Evolutionary conservation across 306 rosid genomes (phyloP).

Genomic region (Lathyrus aphaca): DNA sequence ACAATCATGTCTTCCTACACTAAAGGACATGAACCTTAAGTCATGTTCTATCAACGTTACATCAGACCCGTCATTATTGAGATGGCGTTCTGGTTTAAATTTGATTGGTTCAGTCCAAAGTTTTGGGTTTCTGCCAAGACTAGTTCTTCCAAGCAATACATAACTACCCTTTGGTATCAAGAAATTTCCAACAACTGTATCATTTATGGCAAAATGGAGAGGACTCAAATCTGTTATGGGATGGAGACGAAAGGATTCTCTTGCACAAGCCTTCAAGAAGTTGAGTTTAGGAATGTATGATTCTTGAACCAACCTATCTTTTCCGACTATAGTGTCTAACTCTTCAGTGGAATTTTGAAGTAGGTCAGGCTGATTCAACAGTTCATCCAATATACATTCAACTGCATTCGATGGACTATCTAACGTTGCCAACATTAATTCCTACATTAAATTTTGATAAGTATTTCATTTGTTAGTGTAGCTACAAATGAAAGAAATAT

Average conservation of each 20-base stretch:
- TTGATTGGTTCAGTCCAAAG: conserved; percentile 43
- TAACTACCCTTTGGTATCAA: conserved; percentile 55
- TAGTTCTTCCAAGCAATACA: conserved; percentile 44
- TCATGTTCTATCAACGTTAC: conserved; percentile 31
- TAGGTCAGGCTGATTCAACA: conserved; percentile 47
- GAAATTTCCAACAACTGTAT: conserved; percentile 39
- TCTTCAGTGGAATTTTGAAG: conserved; percentile 41
- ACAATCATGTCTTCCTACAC: conserved; percentile 52
- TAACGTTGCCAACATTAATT: conserved; percentile 40
- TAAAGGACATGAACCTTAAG: conserved; percentile 38
- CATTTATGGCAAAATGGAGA: conserved; percentile 42
- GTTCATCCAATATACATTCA: conserved; percentile 55
- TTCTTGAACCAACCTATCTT: conserved; percentile 46
- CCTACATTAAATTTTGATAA: conserved; percentile 34
- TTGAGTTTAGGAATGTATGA: conserved; percentile 47
- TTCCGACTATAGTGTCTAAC: conserved; percentile 45
- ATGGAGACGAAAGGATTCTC: conserved; percentile 53
- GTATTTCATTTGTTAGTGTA: background rate
- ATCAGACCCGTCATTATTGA: background rate
- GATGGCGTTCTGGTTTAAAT: conserved; percentile 49
- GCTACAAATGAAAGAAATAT: background rate
- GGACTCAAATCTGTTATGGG: conserved; percentile 45
- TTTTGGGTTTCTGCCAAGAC: conserved; percentile 40
- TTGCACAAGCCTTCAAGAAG: conserved; percentile 45
- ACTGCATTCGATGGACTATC: conserved; percentile 50